Base-by-base conservation (phyloP, 352 stramenopile species). In the Phytophthora tentaculata region DNA sequence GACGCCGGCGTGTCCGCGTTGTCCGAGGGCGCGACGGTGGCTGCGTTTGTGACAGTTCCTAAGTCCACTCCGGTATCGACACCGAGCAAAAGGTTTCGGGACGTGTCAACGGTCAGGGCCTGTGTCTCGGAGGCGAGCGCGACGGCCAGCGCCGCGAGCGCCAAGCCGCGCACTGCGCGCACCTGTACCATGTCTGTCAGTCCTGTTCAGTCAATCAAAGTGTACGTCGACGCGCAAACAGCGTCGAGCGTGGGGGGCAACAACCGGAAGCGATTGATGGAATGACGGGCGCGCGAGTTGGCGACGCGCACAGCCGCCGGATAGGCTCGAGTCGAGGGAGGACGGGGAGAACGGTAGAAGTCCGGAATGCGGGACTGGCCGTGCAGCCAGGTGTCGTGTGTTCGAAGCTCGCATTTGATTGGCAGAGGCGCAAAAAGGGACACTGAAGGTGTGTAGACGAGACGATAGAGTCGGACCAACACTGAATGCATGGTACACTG, bases 221-320 rank as follows among this genome's bases (percentile, higher is more conserved):
- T 67, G 61, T 74, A 74, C 67, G 67, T 60, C 67, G 56, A 54
- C 67, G 61, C 32, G 10, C 41, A 22, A 23, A 2, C 24, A 19
- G 65, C 54, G 66, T 51, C 55, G 61, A 71, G 62, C 67, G 67
- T 74, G 50, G 50, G 56, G 41, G 44, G 41, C 23, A 70, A 44
- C 67, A 74, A 75, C 51, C 61, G 56, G 35, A 20, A 71, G 56
- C 60, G 56, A 74, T 74, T 74, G 61, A 71, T 56, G 56, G 61
- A 74, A 74, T 74, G 67, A 68, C 22, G 28, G 52, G 39, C 41
- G 6, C 52, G 55, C 47, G 56, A 67, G 50, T 12, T 55, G 48
- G 56, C 64, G 65, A 67, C 64, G 51, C 20, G n/a, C n/a, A n/a
- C n/a, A n/a, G n/a, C 28, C 28, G 28, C n/a, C n/a, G 26, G 51